phyloP scores from a whole-genome alignment of 805 yeast species.

The Metschnikowia chrysomelidarum region DNA sequence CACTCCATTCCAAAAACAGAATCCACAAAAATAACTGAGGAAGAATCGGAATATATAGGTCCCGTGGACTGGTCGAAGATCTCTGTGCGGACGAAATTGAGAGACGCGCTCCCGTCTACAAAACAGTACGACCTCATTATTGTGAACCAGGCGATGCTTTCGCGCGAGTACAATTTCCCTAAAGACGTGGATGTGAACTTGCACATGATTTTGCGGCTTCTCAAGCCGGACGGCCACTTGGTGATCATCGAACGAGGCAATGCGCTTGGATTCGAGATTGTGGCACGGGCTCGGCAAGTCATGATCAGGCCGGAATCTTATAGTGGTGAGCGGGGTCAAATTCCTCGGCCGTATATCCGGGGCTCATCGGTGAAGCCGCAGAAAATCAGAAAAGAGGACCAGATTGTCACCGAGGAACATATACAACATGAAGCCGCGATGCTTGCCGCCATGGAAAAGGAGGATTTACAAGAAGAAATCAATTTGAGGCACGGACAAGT shows the following conservation, averaged over 20 bases:
- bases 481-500: constrained; percentile 42
- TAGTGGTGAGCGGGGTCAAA: constrained; percentile 53
- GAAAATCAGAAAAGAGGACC: constrained; percentile 33
- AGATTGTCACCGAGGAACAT: constrained; percentile 36
- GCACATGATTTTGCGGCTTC: constrained; percentile 53
- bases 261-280: constrained; percentile 81
- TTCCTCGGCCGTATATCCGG: constrained; percentile 66
- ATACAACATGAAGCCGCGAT: constrained; percentile 31
- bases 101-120: constrained; percentile 50
- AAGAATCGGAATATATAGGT: constrained; percentile 30
- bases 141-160: constrained; percentile 73
- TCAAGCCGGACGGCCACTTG: constrained; percentile 77
- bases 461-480: constrained; percentile 25
- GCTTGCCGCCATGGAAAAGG: constrained; percentile 24
- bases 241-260: constrained; percentile 86
- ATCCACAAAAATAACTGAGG: constrained; percentile 1
- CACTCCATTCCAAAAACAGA: constrained; percentile 11
- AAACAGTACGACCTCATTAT: constrained; percentile 77
- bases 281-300: constrained; percentile 87
- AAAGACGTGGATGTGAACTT: constrained; percentile 68
- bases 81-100: constrained; percentile 52
- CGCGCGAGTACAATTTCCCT: constrained; percentile 60
- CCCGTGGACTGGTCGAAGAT: constrained; percentile 57
- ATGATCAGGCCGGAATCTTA: constrained; percentile 82
- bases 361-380: constrained; percentile 47